These are phyloP conservation scores for Saccharomyces pastorianus DNA, from an alignment of 1,139 yeast genomes.

Conservation along the genomic window DNA sequence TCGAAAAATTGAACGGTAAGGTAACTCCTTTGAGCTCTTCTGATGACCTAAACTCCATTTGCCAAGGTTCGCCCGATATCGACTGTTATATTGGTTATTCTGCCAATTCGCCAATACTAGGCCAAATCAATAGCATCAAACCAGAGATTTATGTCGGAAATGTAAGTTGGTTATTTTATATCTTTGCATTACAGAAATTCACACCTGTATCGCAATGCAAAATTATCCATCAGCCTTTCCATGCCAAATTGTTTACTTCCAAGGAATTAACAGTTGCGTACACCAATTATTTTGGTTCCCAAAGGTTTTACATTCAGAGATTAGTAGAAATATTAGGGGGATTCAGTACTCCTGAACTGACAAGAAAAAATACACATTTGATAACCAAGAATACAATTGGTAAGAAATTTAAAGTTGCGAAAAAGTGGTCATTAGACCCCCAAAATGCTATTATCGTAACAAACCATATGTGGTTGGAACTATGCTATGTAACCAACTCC, in stretches of 20 bases:
- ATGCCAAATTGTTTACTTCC: slow-evolving; percentile 43
- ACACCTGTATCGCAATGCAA: neutral
- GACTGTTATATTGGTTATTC: slow-evolving; percentile 62
- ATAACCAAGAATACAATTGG: slow-evolving; percentile 68
- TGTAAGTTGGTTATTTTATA: slow-evolving; percentile 64
- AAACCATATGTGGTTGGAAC: slow-evolving; percentile 89
- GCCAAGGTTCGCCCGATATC: slow-evolving; percentile 23
- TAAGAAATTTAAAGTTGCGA: slow-evolving; percentile 66
- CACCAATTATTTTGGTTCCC: slow-evolving; percentile 80
- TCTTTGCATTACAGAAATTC: slow-evolving; percentile 49
- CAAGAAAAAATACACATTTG: slow-evolving; percentile 60
- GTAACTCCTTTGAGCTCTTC: slow-evolving; percentile 30
- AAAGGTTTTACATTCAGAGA: slow-evolving; percentile 60
- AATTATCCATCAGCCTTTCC: slow-evolving; percentile 36
- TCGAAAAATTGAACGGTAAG: slow-evolving; percentile 36
- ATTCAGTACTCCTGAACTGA: slow-evolving; percentile 59
- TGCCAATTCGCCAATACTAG: slow-evolving; percentile 41
- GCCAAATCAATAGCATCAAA: slow-evolving; percentile 9
- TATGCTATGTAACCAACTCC: slow-evolving; percentile 31
- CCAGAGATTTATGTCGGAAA: slow-evolving; percentile 46
- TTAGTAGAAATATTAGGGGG: slow-evolving; percentile 73
- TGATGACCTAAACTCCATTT: slow-evolving; percentile 6
- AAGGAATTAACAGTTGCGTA: slow-evolving; percentile 49
- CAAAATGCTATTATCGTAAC: slow-evolving; percentile 36
- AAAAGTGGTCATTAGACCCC: slow-evolving; percentile 46